A percentile compares a stretch with the other conserved stretches of the same genome.
Evolutionary conservation across 441 rosid genomes (phyloP).

Genomic region (Mallotus repandus): DNA sequence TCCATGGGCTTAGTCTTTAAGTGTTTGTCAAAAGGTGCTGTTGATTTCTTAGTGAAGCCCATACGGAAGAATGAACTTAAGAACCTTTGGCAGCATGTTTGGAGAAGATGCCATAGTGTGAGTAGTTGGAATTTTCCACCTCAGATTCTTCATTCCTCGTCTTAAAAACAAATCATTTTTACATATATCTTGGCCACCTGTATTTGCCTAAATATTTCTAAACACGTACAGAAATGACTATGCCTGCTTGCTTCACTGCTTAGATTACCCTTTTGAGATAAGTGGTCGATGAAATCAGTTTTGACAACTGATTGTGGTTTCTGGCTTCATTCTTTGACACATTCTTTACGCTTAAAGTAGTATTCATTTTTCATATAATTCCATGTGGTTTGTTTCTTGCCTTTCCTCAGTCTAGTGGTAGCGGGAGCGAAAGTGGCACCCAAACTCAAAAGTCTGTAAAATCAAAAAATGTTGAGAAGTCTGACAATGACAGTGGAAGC

Average conservation of each 20-base stretch:
- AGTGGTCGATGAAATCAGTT: constrained; percentile 3
- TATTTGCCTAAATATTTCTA: background rate
- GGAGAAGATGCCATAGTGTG: constrained; percentile 85
- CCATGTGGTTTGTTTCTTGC: constrained; percentile 9
- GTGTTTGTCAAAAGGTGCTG: constrained; percentile 91
- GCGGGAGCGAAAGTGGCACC: constrained; percentile 67
- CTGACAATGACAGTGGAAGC: constrained; percentile 47
- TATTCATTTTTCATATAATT: background rate
- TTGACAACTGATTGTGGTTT: constrained; percentile 1
- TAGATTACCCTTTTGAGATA: background rate
- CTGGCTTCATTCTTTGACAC: background rate
- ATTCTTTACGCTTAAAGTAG: background rate
- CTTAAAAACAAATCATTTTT: background rate
- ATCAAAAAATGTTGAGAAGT: constrained; percentile 41
- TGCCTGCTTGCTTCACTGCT: background rate
- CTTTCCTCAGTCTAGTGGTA: constrained; percentile 54
- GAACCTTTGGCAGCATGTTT: constrained; percentile 94
- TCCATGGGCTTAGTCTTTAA: constrained; percentile 83
- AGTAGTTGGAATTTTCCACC: constrained; percentile 32
- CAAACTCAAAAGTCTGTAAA: constrained; percentile 46
- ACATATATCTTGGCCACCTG: background rate
- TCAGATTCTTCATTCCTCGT: constrained; percentile 17
- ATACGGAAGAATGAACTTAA: constrained; percentile 87
- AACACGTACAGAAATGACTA: constrained; percentile 12
- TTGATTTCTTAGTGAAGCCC: constrained; percentile 87